Conservation (phyloP, 108 stramenopile genomes). For the Hondaea fermentalgiana region DNA sequence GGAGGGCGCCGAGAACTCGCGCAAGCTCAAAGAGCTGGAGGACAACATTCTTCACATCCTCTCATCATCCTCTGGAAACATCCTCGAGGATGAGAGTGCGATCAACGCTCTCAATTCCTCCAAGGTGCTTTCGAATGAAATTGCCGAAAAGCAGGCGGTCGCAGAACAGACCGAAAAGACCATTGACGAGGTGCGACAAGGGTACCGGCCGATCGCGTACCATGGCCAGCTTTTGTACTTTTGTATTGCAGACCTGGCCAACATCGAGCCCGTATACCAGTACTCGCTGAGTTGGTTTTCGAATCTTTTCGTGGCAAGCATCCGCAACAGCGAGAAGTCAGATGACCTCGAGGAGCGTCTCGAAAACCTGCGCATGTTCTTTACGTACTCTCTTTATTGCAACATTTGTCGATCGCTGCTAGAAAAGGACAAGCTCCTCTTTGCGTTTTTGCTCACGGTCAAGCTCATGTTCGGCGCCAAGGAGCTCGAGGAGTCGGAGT, state of each 20-base stretch:
- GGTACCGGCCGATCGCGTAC: constrained; percentile 46
- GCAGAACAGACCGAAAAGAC: constrained; percentile 45
- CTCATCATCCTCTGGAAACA: constrained; percentile 37
- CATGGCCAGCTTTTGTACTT: constrained; percentile 50
- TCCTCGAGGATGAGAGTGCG: constrained; percentile 36
- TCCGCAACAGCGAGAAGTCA: constrained; percentile 37
- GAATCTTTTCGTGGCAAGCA: constrained; percentile 43
- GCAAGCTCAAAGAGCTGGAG: constrained; percentile 34
- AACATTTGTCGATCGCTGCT: constrained; percentile 54
- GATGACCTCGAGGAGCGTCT: constrained; percentile 46
- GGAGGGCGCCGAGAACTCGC: constrained; percentile 35
- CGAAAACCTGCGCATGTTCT: constrained; percentile 39
- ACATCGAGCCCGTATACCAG: constrained; percentile 56
- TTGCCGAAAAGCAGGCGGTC: constrained; percentile 44
- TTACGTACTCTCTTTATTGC: constrained; percentile 50
- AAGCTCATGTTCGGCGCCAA: constrained; percentile 40
- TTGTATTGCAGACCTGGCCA: constrained; percentile 44
- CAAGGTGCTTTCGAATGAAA: constrained; percentile 45
- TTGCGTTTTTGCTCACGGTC: constrained; percentile 48
- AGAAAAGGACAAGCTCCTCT: constrained; percentile 56
- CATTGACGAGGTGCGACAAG: constrained; percentile 47
- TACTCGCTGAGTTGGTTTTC: constrained; percentile 55
- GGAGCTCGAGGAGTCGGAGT: constrained; percentile 36
- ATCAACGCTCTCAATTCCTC: constrained; percentile 30
- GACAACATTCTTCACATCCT: constrained; percentile 33